Evolutionary conservation across 2,329 filamentous ascomycete species (phyloP).

Genomic region (Herpotrichia juniperi): DNA sequence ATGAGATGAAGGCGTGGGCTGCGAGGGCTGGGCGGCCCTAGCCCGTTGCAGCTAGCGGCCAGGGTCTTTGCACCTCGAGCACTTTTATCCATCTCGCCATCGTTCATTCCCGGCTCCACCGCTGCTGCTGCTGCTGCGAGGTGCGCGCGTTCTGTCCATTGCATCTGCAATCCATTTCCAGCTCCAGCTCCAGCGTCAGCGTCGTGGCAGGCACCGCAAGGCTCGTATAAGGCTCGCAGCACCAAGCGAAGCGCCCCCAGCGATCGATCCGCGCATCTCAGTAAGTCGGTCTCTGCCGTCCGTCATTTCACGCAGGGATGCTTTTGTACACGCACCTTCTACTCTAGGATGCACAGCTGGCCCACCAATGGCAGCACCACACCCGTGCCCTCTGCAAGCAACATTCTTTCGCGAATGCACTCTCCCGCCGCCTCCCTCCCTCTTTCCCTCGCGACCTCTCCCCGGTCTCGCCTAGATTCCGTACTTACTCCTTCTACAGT

Average conservation of each 20-base stretch:
- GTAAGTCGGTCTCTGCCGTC: conserved; percentile 2
- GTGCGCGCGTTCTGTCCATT: neutral
- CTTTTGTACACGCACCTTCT: conserved; percentile 2
- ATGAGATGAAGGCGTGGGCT: neutral
- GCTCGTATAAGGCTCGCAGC: neutral
- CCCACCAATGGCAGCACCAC: neutral
- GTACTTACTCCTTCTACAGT: conserved; percentile 2
- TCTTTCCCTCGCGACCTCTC: neutral
- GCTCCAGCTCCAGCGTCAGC: neutral
- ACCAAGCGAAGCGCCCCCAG: conserved; percentile 1
- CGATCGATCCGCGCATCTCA: neutral
- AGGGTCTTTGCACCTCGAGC: neutral
- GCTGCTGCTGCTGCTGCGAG: neutral
- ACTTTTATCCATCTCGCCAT: neutral
- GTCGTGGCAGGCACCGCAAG: too few species aligned
- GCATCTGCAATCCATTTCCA: neutral
- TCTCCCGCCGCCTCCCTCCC: neutral
- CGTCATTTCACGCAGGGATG: conserved; percentile 3
- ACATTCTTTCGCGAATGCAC: conserved; percentile 2
- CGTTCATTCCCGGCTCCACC: neutral
- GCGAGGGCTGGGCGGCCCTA: neutral
- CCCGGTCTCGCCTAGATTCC: conserved; percentile 4
- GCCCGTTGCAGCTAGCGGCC: neutral
- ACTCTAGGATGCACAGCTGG: neutral
- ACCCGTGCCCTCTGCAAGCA: conserved; percentile 1